These are phyloP conservation scores for Buxus sempervirens DNA, from an alignment of 164 flowering plant species.

Conservation along the genomic window DNA sequence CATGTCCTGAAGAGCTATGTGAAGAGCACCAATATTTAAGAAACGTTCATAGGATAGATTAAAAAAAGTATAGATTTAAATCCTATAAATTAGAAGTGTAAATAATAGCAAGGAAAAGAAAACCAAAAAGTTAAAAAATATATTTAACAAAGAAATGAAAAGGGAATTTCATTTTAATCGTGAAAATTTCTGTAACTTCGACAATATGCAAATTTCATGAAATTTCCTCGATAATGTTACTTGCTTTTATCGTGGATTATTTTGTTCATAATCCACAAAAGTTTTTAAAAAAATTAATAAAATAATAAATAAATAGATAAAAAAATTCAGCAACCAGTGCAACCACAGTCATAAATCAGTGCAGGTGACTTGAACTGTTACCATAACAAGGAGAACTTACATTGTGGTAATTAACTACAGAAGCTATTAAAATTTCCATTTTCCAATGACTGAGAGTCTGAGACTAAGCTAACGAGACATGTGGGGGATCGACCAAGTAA, in stretches of 20 bases:
- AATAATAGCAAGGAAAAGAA: no score
- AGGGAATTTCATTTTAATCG: no score
- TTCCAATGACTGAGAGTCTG: no score
- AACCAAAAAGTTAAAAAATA: no score
- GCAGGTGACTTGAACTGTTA: neutral
- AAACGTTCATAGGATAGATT: neutral
- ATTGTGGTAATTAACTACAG: neutral
- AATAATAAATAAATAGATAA: no score
- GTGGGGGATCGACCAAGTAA: no score
- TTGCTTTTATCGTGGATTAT: neutral
- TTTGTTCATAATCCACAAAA: neutral
- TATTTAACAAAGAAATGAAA: no score
- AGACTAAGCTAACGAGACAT: no score
- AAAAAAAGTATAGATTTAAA: neutral
- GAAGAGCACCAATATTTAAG: neutral
- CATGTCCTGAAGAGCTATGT: conserved; percentile 69
- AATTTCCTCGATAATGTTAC: no score
- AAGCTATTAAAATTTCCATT: no score
- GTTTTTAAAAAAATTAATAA: neutral
- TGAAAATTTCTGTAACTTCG: no score
- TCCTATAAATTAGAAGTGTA: neutral
- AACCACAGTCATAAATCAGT: neutral
- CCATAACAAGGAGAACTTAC: neutral
- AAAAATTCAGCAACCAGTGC: neutral
- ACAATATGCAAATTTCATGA: no score